Evolutionary conservation across 768 basidiomycete species (phyloP).

Genomic region (Podaxis sp.): DNA sequence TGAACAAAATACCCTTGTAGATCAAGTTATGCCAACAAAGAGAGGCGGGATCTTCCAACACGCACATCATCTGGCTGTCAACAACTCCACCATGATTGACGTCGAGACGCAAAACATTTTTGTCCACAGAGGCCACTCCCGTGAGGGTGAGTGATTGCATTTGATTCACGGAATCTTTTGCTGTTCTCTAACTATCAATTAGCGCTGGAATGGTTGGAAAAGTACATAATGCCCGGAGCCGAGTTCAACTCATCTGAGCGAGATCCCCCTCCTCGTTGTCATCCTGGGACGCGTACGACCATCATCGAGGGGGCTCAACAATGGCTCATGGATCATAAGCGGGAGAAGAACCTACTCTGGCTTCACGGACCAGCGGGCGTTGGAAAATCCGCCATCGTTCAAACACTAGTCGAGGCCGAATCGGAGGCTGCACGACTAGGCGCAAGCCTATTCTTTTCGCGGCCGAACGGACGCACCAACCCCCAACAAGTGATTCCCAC

Average conservation of each 20-base stretch:
- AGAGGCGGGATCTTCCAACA: too few species aligned
- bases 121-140: too few species aligned
- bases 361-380: constrained; percentile 26
- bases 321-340: constrained; percentile 12
- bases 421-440: constrained; percentile 10
- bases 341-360: constrained; percentile 18
- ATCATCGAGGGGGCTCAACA: constrained; percentile 13
- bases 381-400: constrained; percentile 29
- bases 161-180: constrained; percentile 16
- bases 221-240: constrained; percentile 11
- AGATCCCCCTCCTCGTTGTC: constrained; percentile 20
- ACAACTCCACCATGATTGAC: too few species aligned
- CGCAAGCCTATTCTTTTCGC: constrained; percentile 25
- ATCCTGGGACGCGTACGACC: constrained; percentile 18
- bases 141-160: too few species aligned
- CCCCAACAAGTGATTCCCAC: background rate
- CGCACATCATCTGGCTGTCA: too few species aligned
- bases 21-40: too few species aligned
- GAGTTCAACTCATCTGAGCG: constrained; percentile 19
- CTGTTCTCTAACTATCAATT: constrained; percentile 10
- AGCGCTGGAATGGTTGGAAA: background rate
- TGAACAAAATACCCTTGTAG: too few species aligned
- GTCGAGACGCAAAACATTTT: too few species aligned
- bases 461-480: constrained; percentile 3
- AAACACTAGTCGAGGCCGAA: constrained; percentile 27